phyloP scores from a whole-genome alignment of 2,329 filamentous ascomycete species.

The Thermoascus crustaceus region DNA sequence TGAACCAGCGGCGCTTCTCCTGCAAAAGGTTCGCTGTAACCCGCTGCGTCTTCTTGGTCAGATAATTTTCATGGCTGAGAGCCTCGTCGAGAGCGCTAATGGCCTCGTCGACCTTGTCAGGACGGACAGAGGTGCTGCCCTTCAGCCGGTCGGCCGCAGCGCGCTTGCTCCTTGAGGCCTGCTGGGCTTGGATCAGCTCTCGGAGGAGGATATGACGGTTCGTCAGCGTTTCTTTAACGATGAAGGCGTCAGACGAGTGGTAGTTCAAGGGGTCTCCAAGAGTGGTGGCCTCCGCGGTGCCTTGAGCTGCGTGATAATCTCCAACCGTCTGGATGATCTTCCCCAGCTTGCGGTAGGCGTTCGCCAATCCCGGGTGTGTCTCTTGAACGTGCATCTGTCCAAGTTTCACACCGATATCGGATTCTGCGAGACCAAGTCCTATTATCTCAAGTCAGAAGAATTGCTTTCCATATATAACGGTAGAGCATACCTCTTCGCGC shows the following conservation, averaged over 20 bases:
- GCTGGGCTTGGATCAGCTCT: constrained; percentile 85
- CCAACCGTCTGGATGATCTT: constrained; percentile 88
- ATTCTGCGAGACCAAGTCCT: constrained; percentile 87
- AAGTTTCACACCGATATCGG: constrained; percentile 86
- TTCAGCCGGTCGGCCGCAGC: constrained; percentile 84
- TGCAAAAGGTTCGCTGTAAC: constrained; percentile 83
- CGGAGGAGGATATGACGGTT: constrained; percentile 95
- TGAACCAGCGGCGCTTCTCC: constrained; percentile 87
- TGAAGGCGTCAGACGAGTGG: constrained; percentile 90
- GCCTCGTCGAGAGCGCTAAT: constrained; percentile 85
- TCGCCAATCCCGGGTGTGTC: constrained; percentile 75
- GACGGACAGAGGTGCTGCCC: constrained; percentile 72
- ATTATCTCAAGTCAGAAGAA: constrained; percentile 7
- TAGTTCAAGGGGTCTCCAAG: constrained; percentile 90
- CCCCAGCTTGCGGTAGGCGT: constrained; percentile 90
- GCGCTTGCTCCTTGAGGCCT: constrained; percentile 71
- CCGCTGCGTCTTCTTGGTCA: constrained; percentile 76
- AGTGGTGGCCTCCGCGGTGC: constrained; percentile 90
- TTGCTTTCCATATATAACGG: constrained; percentile 2
- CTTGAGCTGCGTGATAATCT: constrained; percentile 92
- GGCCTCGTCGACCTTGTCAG: constrained; percentile 97
- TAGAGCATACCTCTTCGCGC: constrained; percentile 64
- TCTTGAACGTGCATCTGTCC: constrained; percentile 83
- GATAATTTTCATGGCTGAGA: constrained; percentile 67
- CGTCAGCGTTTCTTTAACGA: constrained; percentile 95